Percentiles rank a stretch among this genome's conserved stretches.
Conservation (phyloP, 2,329 filamentous ascomycete genomes). For the Rasamsonia emersonii region DNA sequence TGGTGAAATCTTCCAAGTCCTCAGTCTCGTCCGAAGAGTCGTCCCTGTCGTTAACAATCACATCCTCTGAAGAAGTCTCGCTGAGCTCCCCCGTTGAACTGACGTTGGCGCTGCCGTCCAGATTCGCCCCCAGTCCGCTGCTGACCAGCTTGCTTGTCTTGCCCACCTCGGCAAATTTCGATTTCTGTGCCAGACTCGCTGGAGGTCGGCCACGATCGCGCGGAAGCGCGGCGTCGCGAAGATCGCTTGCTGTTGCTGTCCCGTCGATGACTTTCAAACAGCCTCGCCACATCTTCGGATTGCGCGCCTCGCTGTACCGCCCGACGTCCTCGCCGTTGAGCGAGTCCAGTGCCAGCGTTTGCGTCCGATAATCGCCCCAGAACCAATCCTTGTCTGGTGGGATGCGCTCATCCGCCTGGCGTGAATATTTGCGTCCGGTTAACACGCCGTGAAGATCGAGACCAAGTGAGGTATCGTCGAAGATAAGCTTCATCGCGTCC, state of each 20-base stretch:
- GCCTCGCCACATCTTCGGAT: slow-evolving; percentile 39
- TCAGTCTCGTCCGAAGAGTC: slow-evolving; percentile 4
- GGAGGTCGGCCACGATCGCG: slow-evolving; percentile 18
- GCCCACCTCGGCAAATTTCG: slow-evolving; percentile 22
- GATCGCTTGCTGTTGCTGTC: slow-evolving; percentile 15
- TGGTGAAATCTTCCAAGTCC: slow-evolving; percentile 10
- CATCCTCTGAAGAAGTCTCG: slow-evolving; percentile 5
- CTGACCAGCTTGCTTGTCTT: slow-evolving; percentile 34
- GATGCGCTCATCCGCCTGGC: slow-evolving; percentile 42
- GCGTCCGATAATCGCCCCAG: slow-evolving; percentile 48
- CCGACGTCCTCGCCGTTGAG: slow-evolving; percentile 47
- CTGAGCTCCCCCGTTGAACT: slow-evolving; percentile 14
- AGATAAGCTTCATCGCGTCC: slow-evolving; percentile 40
- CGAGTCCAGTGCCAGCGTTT: slow-evolving; percentile 47
- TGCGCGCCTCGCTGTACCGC: slow-evolving; percentile 35
- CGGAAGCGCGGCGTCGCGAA: slow-evolving; percentile 20
- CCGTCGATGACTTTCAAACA: slow-evolving; percentile 39
- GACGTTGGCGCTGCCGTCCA: slow-evolving; percentile 17
- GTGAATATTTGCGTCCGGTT: slow-evolving; percentile 40
- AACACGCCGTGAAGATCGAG: slow-evolving; percentile 40
- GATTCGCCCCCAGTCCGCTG: slow-evolving; percentile 21
- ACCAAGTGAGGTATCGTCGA: slow-evolving; percentile 30
- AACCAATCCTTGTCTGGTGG: slow-evolving; percentile 42
- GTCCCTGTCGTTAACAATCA: too few relatives aligned
- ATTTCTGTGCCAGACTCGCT: slow-evolving; percentile 12